Conservation (phyloP, 805 yeast genomes). For the Ogataea methylovora region DNA sequence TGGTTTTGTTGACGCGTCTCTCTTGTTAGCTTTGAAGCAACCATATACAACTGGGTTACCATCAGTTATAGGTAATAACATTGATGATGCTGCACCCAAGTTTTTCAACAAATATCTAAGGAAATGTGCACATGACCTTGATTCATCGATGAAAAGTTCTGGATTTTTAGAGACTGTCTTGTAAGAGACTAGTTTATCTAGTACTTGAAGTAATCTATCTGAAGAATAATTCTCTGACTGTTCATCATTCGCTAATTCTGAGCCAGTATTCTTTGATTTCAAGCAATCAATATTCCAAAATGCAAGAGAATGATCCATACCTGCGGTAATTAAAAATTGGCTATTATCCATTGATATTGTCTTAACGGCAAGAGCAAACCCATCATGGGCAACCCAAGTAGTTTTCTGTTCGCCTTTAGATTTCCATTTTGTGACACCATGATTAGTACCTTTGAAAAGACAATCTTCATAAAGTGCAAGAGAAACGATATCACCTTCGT, state of each 20-base stretch:
- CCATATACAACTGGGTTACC: constrained; percentile 88
- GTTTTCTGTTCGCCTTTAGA: constrained; percentile 35
- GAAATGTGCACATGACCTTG: constrained; percentile 80
- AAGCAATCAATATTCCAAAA: constrained; percentile 55
- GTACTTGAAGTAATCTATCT: constrained; percentile 56
- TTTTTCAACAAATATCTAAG: constrained; percentile 52
- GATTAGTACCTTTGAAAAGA: constrained; percentile 54
- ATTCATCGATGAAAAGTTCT: constrained; percentile 62
- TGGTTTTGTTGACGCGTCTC: not conserved
- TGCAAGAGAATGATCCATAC: constrained; percentile 58
- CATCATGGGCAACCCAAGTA: constrained; percentile 47
- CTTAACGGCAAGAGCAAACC: constrained; percentile 48
- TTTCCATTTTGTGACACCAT: constrained; percentile 44
- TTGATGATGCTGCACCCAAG: constrained; percentile 64
- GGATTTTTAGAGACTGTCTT: constrained; percentile 75
- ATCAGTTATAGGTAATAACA: constrained; percentile 62
- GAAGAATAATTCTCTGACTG: not conserved
- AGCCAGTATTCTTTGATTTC: not conserved
- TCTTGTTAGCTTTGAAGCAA: constrained; percentile 44
- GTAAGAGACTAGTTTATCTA: constrained; percentile 56
- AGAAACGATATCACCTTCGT: constrained; percentile 49
- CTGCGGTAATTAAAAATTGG: constrained; percentile 57
- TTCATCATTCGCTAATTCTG: too few relatives aligned
- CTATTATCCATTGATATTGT: constrained; percentile 32
- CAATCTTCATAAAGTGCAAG: constrained; percentile 48